These are phyloP conservation scores for Nectriaceae sp. DNA, from an alignment of 2,329 filamentous ascomycete genomes.

Conservation along the genomic window DNA sequence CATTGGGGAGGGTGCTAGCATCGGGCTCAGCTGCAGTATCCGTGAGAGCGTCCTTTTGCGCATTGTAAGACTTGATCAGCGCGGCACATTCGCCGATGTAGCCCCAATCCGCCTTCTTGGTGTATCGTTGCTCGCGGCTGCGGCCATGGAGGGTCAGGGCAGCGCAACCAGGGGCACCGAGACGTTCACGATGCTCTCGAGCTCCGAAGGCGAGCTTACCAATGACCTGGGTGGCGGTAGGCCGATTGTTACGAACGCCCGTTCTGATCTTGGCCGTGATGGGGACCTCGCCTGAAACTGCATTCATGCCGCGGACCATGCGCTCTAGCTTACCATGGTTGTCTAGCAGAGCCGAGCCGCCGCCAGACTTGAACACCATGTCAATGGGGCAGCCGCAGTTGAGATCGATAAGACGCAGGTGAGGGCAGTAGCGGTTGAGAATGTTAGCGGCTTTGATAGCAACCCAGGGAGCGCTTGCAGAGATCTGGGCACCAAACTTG, in stretches of 20 bases:
- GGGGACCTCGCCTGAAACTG: constrained; percentile 84
- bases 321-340: constrained; percentile 85
- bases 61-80: constrained; percentile 78
- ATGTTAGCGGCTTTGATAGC: constrained; percentile 87
- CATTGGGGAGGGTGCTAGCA: constrained; percentile 68
- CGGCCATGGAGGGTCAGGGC: constrained; percentile 96
- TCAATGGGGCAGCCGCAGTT: constrained; percentile 99
- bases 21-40: constrained; percentile 83
- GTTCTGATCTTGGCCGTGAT: constrained; percentile 95
- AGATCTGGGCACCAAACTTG: constrained; percentile 90
- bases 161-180: constrained; percentile 81
- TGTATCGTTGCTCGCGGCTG: constrained; percentile 92
- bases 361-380: constrained; percentile 83
- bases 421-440: constrained; percentile 73
- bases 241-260: constrained; percentile 78
- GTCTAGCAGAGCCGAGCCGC: constrained; percentile 91
- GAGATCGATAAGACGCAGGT: constrained; percentile 87
- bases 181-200: constrained; percentile 66
- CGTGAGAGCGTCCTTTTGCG: constrained; percentile 62
- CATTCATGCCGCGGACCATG: constrained; percentile 95
- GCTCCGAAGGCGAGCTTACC: constrained; percentile 82
- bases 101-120: constrained; percentile 86
- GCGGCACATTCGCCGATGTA: constrained; percentile 91
- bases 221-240: constrained; percentile 78
- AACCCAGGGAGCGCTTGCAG: constrained; percentile 88